A percentile compares a stretch with the other conserved stretches of the same genome.
phyloP scores from a whole-genome alignment of 805 yeast genomes.

The Saccharomycopsis fibuligera region DNA sequence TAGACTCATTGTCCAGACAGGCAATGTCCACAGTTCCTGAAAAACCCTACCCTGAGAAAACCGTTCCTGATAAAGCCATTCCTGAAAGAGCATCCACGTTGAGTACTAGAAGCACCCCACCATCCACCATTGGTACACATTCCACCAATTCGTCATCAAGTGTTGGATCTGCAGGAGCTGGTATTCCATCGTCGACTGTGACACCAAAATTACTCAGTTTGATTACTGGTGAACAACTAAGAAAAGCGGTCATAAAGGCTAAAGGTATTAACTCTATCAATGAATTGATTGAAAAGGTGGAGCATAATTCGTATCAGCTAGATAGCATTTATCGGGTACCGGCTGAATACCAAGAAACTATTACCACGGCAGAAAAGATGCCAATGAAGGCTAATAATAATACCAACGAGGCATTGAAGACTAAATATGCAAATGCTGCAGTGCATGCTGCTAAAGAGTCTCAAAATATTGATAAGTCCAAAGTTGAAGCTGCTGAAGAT shows the following conservation, averaged over 20 bases:
- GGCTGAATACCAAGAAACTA: constrained; percentile 6
- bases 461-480: too few relatives aligned
- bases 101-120: background rate
- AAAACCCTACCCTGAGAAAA: too few relatives aligned
- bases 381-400: background rate
- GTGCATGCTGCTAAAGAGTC: too few relatives aligned
- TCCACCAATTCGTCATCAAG: background rate
- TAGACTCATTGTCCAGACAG: background rate
- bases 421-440: too few relatives aligned
- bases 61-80: background rate
- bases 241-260: constrained; percentile 58
- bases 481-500: too few relatives aligned
- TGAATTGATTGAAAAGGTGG: constrained; percentile 61
- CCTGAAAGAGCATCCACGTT: too few relatives aligned
- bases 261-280: constrained; percentile 67
- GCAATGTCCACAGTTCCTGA: background rate
- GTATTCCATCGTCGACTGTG: constrained; percentile 5
- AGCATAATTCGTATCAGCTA: constrained; percentile 44
- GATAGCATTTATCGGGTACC: constrained; percentile 41
- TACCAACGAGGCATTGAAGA: too few relatives aligned
- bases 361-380: background rate
- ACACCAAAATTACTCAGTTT: constrained; percentile 28
- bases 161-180: constrained; percentile 2
- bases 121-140: background rate
- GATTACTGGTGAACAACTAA: constrained; percentile 42